phyloP scores from a whole-genome alignment of 306 rosid genomes.

The Medicago lupulina region DNA sequence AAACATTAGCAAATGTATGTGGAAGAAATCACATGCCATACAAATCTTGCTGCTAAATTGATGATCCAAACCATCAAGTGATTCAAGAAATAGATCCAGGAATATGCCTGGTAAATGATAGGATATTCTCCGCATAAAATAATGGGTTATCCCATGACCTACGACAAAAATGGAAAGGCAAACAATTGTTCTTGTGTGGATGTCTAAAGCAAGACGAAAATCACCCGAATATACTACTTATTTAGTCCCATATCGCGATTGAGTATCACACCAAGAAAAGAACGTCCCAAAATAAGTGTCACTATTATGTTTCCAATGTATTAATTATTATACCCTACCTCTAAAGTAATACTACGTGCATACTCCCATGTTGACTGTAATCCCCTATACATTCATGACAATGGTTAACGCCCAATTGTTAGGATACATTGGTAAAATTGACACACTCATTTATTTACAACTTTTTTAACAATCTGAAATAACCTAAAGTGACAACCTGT shows the following conservation, averaged over 20 bases:
- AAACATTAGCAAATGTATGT: conserved; percentile 17
- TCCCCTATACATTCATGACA: not conserved
- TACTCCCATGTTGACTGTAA: not conserved
- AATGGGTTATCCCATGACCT: not conserved
- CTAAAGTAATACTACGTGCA: not conserved
- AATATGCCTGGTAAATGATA: not conserved
- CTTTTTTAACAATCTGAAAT: not conserved
- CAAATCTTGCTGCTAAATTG: not conserved
- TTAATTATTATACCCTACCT: not conserved
- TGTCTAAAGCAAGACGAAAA: not conserved
- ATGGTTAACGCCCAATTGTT: not conserved
- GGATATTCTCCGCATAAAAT: not conserved
- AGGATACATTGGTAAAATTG: not conserved
- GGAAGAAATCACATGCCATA: not conserved
- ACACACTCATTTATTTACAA: not conserved
- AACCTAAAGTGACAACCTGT: not conserved
- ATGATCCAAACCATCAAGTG: conserved; percentile 1
- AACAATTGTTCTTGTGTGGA: not conserved
- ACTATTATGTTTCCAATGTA: not conserved
- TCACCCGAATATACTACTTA: not conserved
- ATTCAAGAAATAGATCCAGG: conserved; percentile 11
- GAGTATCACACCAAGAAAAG: not conserved
- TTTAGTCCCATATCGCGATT: too few species aligned
- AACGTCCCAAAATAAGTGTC: not conserved
- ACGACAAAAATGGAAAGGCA: not conserved